These are phyloP conservation scores for Pilasporangium apinafurcum DNA, from an alignment of 352 stramenopile species.

Conservation along the genomic window DNA sequence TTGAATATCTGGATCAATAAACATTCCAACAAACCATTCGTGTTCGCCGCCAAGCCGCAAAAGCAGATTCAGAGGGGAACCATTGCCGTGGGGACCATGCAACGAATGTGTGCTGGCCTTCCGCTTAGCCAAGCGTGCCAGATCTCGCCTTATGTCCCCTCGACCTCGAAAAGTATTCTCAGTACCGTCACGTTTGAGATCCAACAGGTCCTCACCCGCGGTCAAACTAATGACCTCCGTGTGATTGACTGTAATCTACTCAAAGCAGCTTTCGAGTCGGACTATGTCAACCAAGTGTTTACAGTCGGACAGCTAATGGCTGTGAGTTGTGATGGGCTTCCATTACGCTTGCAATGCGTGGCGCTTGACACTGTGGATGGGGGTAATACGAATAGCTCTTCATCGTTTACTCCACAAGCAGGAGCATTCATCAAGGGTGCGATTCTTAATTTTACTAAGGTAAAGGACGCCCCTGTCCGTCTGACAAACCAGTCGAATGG, in stretches of 20 bases:
- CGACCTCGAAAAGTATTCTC: slow-evolving; percentile 33
- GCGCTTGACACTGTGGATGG: slow-evolving; percentile 47
- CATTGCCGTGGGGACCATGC: slow-evolving; percentile 69
- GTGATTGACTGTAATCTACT: slow-evolving; percentile 70
- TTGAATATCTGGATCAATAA: slow-evolving; percentile 80
- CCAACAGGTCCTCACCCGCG: slow-evolving; percentile 67
- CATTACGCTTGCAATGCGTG: slow-evolving; percentile 59
- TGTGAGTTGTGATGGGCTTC: slow-evolving; percentile 51
- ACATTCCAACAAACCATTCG: slow-evolving; percentile 83
- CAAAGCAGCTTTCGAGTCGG: slow-evolving; percentile 58
- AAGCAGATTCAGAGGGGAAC: slow-evolving; percentile 50
- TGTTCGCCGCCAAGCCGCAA: slow-evolving; percentile 70
- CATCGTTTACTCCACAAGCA: slow-evolving; percentile 29
- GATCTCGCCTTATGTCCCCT: slow-evolving; percentile 54
- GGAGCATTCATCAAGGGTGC: slow-evolving; percentile 57
- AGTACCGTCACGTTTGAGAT: slow-evolving; percentile 80
- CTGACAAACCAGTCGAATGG: slow-evolving; percentile 77
- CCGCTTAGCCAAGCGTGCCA: slow-evolving; percentile 61
- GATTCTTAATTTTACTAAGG: slow-evolving; percentile 76
- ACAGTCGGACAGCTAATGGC: slow-evolving; percentile 66
- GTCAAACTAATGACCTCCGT: slow-evolving; percentile 43
- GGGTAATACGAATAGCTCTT: slow-evolving; percentile 15
- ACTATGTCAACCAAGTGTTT: slow-evolving; percentile 76
- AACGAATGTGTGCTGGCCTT: slow-evolving; percentile 70
- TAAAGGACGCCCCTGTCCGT: slow-evolving; percentile 64